phyloP scores from a whole-genome alignment of 208 protist species.

The Trypanosomatidae sp. region DNA sequence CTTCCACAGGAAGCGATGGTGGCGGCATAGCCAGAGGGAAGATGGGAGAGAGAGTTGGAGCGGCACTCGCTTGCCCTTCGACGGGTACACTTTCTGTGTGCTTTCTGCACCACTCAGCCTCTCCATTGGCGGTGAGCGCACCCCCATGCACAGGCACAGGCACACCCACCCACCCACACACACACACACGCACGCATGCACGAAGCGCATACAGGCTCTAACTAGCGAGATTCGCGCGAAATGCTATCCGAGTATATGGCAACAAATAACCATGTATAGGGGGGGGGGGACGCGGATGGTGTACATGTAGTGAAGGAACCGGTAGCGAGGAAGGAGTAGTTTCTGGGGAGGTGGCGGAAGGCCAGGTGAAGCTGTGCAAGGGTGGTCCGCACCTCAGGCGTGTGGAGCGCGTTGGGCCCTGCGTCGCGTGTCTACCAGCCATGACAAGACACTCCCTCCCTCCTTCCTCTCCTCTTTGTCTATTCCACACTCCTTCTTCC shows the following conservation, averaged over 20 bases:
- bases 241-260: neutral
- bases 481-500: neutral
- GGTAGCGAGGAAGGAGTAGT: neutral
- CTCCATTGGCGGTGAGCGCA: neutral
- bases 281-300: neutral
- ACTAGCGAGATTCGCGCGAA: neutral
- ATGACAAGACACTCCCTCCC: neutral
- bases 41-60: neutral
- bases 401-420: neutral
- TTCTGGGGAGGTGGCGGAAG: neutral
- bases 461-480: neutral
- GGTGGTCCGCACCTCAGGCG: neutral
- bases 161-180: neutral
- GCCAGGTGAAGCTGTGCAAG: neutral
- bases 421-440: neutral
- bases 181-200: neutral
- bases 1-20: neutral
- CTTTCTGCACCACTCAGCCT: neutral
- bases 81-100: neutral
- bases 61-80: constrained; percentile 3
- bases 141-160: neutral
- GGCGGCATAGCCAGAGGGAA: neutral
- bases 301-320: neutral
- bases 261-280: neutral
- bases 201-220: neutral